Percentiles rank a stretch among this genome's conserved stretches.
These are phyloP conservation scores for Populus hybrid DNA, from an alignment of 441 rosid genomes.

Conservation along the genomic window DNA sequence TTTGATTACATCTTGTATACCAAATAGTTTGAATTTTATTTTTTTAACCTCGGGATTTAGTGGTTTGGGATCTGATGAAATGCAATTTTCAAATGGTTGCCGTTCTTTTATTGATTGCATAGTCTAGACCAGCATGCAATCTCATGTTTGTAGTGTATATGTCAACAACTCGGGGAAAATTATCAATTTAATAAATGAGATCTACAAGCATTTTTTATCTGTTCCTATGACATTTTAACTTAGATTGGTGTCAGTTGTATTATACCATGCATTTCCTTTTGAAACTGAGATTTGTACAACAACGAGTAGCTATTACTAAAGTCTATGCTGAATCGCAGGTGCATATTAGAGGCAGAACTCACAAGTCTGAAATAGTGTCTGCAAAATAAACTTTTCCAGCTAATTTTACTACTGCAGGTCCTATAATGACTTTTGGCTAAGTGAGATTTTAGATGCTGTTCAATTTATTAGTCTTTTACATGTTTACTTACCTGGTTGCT, in stretches of 20 bases:
- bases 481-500: not conserved
- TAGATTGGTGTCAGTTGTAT: not conserved
- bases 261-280: not conserved
- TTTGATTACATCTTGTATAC: not conserved
- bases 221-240: not conserved
- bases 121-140: not conserved
- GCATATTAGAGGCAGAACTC: not conserved
- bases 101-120: not conserved
- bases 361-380: not conserved
- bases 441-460: not conserved
- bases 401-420: not conserved
- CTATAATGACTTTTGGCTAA: not conserved
- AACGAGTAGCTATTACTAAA: not conserved
- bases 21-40: not conserved
- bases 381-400: not conserved
- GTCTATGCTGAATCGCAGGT: not conserved
- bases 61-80: not conserved
- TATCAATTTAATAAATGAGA: not conserved
- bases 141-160: not conserved
- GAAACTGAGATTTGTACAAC: not conserved
- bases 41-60: not conserved
- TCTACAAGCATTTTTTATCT: not conserved
- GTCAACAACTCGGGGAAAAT: not conserved
- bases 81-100: not conserved
- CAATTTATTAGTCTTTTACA: not conserved